Conservation (phyloP, 1,284 basidiomycete genomes). For the Boletus subluridellus region DNA sequence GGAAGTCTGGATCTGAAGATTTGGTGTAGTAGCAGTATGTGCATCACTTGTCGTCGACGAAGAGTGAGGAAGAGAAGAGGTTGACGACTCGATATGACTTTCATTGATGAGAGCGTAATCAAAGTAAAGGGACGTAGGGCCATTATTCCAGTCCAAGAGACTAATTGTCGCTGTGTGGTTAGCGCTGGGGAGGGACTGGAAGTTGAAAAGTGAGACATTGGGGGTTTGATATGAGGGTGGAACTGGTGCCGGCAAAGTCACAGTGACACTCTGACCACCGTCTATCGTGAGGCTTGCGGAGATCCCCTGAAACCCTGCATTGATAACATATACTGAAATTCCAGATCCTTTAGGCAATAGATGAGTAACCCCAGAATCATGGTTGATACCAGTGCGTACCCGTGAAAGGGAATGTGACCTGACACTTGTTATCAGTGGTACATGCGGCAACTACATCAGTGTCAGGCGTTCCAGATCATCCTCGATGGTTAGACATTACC, state of each 20-base stretch:
- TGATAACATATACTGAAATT: constrained; percentile 11
- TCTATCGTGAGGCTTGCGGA: constrained; percentile 14
- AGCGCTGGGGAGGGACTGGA: constrained; percentile 12
- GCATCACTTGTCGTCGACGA: too few species aligned
- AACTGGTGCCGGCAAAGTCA: constrained; percentile 10
- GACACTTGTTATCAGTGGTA: too few species aligned
- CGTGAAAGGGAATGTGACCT: background rate
- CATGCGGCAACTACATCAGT: too few species aligned
- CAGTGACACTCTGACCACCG: background rate
- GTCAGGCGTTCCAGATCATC: too few species aligned
- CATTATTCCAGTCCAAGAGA: constrained; percentile 10
- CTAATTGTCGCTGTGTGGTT: constrained; percentile 11
- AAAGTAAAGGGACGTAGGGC: too few species aligned
- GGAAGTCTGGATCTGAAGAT: too few species aligned
- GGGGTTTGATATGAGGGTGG: constrained; percentile 18
- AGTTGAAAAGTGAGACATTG: constrained; percentile 13
- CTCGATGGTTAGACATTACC: too few species aligned
- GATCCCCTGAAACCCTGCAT: constrained; percentile 18
- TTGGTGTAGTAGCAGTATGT: too few species aligned
- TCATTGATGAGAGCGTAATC: too few species aligned
- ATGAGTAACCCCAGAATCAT: background rate
- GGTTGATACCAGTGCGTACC: constrained; percentile 4
- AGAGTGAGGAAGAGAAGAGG: too few species aligned
- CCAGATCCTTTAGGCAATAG: constrained; percentile 12
- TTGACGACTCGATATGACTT: too few species aligned